Base-by-base conservation (phyloP, 2,329 filamentous ascomycete species). In the Aspergillus felis region DNA sequence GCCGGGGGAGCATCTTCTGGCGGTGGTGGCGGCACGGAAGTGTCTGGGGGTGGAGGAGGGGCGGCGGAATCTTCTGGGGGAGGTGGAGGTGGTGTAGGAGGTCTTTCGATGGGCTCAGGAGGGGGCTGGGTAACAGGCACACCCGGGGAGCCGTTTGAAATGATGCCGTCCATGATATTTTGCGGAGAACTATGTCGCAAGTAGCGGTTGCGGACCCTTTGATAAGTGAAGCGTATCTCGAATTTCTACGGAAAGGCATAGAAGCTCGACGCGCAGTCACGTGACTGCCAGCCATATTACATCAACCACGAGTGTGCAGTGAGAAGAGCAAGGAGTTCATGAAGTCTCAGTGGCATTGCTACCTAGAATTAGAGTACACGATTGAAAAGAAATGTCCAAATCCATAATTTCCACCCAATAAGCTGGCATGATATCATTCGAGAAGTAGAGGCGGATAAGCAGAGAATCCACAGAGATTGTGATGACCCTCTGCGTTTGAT, bases 1-100 rank as follows among this genome's bases (percentile, higher is more conserved):
- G 80, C 76, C 5, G 76, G 81, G 12, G 75, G 74, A 22, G 67
- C 62, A 46, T 77, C 76, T 25, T 75, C 71, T 14, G 76, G 73
- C 22, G 76, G 77, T 53, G 78, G 77, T 53, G 77, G 75, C 55
- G 77, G 75, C 17, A 69, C 68, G 50, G 66, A 61, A 38, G 66
- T 64, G 52, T 74, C 71, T 58, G 71, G 66, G 12, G 78, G 76
- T 28, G 76, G 77, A 38, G 79, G 79, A 58, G 78, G 77, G 29
- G 75, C 67, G 46, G 60, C 64, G 55, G 67, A 66, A 27, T 74
- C 71, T 59, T 71, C 67, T 56, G 73, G 73, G 20, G 75, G 32
- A 44, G 71, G 72, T 14, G 76, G 76, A 55, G 77, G 76, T 25
- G 76, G 75, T 27, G 72, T 72, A 41, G 72, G 70, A 51, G 72